Evolutionary conservation across 1,284 basidiomycete genomes (phyloP).

Genomic region (Tilletia setariae): DNA sequence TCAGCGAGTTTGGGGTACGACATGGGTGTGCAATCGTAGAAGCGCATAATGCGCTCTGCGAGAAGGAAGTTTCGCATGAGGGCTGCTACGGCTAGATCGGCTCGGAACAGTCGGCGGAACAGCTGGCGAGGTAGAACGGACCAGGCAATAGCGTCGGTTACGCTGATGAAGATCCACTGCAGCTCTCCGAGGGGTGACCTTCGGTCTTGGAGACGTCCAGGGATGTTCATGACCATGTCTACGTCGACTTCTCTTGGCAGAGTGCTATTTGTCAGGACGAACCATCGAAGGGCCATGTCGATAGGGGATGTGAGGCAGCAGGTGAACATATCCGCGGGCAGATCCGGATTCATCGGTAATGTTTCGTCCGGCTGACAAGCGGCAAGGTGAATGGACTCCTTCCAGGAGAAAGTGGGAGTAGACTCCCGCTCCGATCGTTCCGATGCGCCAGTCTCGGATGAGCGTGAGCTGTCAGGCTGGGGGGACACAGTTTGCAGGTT

Average conservation of each 20-base stretch:
- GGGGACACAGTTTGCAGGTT: conserved; percentile 60
- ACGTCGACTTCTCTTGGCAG: conserved; percentile 49
- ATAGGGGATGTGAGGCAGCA: conserved; percentile 97
- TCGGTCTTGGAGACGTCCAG: conserved; percentile 92
- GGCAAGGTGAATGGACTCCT: conserved; percentile 86
- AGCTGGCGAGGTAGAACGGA: conserved; percentile 89
- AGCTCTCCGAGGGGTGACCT: conserved; percentile 93
- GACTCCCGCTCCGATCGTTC: conserved; percentile 52
- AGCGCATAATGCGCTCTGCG: conserved; percentile 96
- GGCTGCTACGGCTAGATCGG: conserved; percentile 91
- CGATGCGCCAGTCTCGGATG: conserved; percentile 18
- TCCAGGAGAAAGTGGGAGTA: conserved; percentile 64
- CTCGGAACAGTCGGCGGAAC: conserved; percentile 90
- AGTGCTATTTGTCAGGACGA: conserved; percentile 75
- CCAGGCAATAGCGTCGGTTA: conserved; percentile 99
- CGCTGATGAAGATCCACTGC: conserved; percentile 98
- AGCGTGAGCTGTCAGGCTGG: conserved; percentile 7
- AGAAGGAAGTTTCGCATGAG: conserved; percentile 94
- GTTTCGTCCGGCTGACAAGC: conserved; percentile 89
- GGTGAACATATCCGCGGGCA: conserved; percentile 95
- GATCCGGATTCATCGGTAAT: conserved; percentile 89
- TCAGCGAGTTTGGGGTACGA: conserved; percentile 86
- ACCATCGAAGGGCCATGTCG: conserved; percentile 92
- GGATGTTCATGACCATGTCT: conserved; percentile 92
- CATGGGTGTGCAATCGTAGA: conserved; percentile 94